Evolutionary conservation across 2,329 filamentous ascomycete genomes (phyloP).

Genomic region (Aspergillus awamori): DNA sequence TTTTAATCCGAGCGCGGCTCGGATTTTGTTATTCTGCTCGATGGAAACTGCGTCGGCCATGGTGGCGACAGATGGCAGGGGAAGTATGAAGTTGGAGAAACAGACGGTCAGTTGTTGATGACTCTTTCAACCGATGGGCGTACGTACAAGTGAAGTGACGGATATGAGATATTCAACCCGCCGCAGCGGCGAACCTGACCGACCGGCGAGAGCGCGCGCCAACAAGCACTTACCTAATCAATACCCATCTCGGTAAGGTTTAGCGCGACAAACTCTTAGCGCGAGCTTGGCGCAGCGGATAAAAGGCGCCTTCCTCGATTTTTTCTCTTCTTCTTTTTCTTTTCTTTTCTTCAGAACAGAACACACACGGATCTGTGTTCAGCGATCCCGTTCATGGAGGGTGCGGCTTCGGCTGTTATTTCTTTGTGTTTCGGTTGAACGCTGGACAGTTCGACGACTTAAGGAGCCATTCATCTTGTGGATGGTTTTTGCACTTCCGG

Average conservation of each 20-base stretch:
- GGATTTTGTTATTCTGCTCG: conserved; percentile 91
- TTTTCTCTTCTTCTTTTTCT: conserved; percentile 41
- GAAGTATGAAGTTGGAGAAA: neutral
- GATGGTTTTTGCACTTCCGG: conserved; percentile 82
- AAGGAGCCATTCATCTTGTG: conserved; percentile 72
- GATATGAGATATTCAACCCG: neutral
- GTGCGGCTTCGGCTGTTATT: conserved; percentile 36
- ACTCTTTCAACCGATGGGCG: neutral
- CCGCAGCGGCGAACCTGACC: too few relatives aligned
- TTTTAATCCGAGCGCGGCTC: conserved; percentile 84
- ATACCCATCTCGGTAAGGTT: conserved; percentile 23
- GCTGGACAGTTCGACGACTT: conserved; percentile 81
- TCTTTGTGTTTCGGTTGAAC: conserved; percentile 71
- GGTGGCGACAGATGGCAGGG: conserved; percentile 21
- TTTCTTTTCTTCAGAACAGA: conserved; percentile 45
- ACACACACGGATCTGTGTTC: conserved; percentile 77
- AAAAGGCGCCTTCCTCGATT: conserved; percentile 36
- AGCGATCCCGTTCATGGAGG: conserved; percentile 66
- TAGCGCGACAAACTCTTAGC: conserved; percentile 26
- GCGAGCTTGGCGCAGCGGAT: conserved; percentile 33
- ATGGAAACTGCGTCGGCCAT: conserved; percentile 69
- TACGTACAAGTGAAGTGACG: neutral
- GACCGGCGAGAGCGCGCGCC: neutral
- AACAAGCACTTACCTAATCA: conserved; percentile 20
- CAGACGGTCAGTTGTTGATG: neutral